Evolutionary conservation across 805 yeast species (phyloP), one percentile per base, ranked within the genome.

Genomic region (Pichia californica): DNA sequence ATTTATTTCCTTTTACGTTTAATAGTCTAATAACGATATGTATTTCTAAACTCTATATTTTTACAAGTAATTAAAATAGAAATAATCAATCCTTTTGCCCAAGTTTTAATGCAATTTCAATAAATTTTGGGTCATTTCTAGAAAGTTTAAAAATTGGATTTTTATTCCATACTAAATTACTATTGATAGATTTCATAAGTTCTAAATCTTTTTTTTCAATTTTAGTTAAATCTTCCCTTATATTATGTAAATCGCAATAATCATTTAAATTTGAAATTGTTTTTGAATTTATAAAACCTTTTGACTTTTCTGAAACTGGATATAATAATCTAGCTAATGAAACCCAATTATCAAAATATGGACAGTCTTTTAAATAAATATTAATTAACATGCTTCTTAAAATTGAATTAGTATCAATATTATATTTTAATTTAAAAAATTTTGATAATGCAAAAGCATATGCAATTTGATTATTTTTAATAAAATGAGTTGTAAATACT

Each of bases 341-440:
- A 6, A 47, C 41, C 63, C 64, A 60, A 11, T 53, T 48, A 3
- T 54, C 55, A 41, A 60, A 60, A 34, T 43, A 56, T n/a, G 44
- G 29, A 29, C 56, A 53, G 3, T 45, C 32, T 5, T 43, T 32
- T 10, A 58, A 40, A 31, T 57, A 48, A 3, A 39, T 38, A 21
- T 51, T 47, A 3, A 59, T 31, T n/a, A 59, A 23, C n/a, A 47
- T 48, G 21, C 43, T 43, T 13, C 51, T 48, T 9, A 59, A 32
- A 19, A 48, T 32, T n/a, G 43, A 45, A n/a, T 35, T 36, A 18
- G 50, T 44, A 0, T 46, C 37, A 2, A 45, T 30, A 5, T 43
- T 31, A 31, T 51, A 55, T 11, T 44, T 44, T 26, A 38, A 43
- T 8, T 42, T 37, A 43, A 57, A 52, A n/a, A 51, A 34, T 10